phyloP scores from a whole-genome alignment of 371 early-diverging fungal species.

The Gilbertella persicaria region DNA sequence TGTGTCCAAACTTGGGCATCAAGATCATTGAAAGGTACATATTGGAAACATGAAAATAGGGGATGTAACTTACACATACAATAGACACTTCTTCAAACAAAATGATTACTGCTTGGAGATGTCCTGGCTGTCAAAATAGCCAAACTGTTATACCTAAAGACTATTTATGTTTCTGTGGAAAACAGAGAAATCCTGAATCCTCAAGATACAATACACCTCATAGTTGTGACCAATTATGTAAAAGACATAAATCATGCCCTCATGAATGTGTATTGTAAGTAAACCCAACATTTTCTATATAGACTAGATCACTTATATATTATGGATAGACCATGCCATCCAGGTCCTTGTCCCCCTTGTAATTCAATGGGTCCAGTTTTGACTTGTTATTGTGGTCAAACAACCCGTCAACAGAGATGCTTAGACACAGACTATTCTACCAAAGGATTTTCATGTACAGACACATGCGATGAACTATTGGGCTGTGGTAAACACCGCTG shows the following conservation, averaged over 20 bases:
- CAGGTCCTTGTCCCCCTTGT: constrained; percentile 94
- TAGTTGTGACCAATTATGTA: constrained; percentile 80
- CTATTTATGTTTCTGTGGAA: constrained; percentile 89
- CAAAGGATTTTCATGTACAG: constrained; percentile 65
- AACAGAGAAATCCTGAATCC: constrained; percentile 67
- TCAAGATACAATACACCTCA: constrained; percentile 78
- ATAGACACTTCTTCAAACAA: constrained; percentile 35
- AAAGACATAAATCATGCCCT: constrained; percentile 62
- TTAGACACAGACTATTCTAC: constrained; percentile 65
- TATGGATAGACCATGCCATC: constrained; percentile 76
- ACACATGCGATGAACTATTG: constrained; percentile 67
- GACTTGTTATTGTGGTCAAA: constrained; percentile 83
- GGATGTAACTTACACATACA: neutral
- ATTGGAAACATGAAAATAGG: neutral
- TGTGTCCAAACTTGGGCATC: constrained; percentile 80
- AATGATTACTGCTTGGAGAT: constrained; percentile 71
- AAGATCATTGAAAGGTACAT: constrained; percentile 60
- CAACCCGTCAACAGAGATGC: constrained; percentile 65
- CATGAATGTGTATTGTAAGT: constrained; percentile 70
- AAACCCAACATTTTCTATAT: constrained; percentile 1
- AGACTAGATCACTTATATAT: constrained; percentile 38
- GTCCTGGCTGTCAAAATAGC: constrained; percentile 92
- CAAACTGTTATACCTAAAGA: constrained; percentile 65
- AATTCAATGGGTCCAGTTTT: constrained; percentile 73
- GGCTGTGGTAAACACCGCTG: constrained; percentile 77